These are phyloP conservation scores for Combretum micranthum DNA, from an alignment of 345 rosid genomes.

Conservation along the genomic window DNA sequence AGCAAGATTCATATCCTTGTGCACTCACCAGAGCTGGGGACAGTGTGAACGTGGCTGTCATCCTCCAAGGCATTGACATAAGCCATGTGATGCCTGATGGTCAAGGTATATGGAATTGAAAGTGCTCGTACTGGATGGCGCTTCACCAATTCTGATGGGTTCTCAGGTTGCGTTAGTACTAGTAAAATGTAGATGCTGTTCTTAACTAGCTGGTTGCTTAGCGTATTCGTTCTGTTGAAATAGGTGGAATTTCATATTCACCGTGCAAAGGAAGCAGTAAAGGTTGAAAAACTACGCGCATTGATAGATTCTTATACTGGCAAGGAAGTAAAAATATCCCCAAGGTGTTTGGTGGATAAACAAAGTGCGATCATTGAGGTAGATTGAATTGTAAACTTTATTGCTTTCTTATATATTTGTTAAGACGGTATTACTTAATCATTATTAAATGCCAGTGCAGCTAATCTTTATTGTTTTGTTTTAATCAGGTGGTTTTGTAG, in stretches of 20 bases:
- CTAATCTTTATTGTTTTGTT: not conserved
- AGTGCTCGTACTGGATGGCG: constrained; percentile 65
- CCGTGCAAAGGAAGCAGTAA: constrained; percentile 82
- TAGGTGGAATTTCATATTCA: constrained; percentile 92
- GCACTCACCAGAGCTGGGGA: constrained; percentile 86
- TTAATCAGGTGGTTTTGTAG: constrained; percentile 50
- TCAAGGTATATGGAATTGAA: constrained; percentile 64
- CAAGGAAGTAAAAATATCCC: constrained; percentile 63
- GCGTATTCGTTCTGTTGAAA: constrained; percentile 2
- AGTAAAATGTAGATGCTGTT: not conserved
- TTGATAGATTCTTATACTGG: constrained; percentile 86
- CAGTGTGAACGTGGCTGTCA: constrained; percentile 53
- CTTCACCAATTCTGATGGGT: constrained; percentile 72
- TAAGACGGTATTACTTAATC: not conserved
- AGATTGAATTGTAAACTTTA: constrained; percentile 1
- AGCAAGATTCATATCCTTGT: constrained; percentile 65
- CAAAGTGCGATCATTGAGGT: constrained; percentile 86
- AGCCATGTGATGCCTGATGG: constrained; percentile 72
- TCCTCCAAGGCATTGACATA: constrained; percentile 67
- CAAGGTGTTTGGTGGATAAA: constrained; percentile 74
- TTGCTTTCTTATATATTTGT: not conserved
- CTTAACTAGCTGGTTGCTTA: not conserved
- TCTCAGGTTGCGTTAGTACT: constrained; percentile 47
- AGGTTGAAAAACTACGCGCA: constrained; percentile 49
- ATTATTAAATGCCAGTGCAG: constrained; percentile 3